A percentile compares a stretch with the other conserved stretches of the same genome.
phyloP scores from a whole-genome alignment of 805 yeast genomes.

The Saccharomycopsis sp. region DNA sequence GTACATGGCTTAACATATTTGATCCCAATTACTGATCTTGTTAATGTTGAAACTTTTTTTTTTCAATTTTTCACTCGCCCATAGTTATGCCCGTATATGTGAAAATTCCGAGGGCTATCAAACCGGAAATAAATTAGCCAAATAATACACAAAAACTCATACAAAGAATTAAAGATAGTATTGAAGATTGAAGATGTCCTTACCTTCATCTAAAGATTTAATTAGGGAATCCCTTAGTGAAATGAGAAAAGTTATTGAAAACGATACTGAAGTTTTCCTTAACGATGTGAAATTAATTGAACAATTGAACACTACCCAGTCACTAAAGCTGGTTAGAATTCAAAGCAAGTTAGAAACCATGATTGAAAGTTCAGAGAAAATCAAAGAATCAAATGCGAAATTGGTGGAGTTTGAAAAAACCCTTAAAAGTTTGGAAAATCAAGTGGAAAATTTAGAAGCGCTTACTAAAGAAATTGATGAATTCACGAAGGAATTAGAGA shows the following conservation, averaged over 20 bases:
- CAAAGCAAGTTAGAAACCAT: slow-evolving; percentile 36
- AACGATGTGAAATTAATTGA: slow-evolving; percentile 42
- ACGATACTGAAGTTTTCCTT: slow-evolving; percentile 33
- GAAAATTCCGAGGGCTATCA: no score
- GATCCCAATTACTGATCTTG: no score
- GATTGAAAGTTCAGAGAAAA: slow-evolving; percentile 21
- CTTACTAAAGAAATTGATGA: slow-evolving; percentile 53
- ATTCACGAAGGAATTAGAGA: slow-evolving; percentile 51
- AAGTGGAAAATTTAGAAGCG: slow-evolving; percentile 36
- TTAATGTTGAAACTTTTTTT: no score
- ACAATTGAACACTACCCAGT: slow-evolving; percentile 51
- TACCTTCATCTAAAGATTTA: slow-evolving; percentile 16
- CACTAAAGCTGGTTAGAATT: slow-evolving; percentile 42
- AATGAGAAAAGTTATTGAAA: slow-evolving; percentile 30
- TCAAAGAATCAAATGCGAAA: slow-evolving; percentile 25
- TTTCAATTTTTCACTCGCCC: no score
- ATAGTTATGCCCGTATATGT: no score
- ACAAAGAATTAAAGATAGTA: no score
- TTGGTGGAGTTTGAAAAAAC: slow-evolving; percentile 25
- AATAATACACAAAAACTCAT: no score
- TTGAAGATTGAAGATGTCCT: neutral
- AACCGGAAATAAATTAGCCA: no score
- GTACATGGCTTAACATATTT: no score
- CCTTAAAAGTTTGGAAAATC: slow-evolving; percentile 29
- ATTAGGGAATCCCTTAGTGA: slow-evolving; percentile 28